phyloP scores from a whole-genome alignment of 139 green algal genomes.

The Desmodesmus armatus region DNA sequence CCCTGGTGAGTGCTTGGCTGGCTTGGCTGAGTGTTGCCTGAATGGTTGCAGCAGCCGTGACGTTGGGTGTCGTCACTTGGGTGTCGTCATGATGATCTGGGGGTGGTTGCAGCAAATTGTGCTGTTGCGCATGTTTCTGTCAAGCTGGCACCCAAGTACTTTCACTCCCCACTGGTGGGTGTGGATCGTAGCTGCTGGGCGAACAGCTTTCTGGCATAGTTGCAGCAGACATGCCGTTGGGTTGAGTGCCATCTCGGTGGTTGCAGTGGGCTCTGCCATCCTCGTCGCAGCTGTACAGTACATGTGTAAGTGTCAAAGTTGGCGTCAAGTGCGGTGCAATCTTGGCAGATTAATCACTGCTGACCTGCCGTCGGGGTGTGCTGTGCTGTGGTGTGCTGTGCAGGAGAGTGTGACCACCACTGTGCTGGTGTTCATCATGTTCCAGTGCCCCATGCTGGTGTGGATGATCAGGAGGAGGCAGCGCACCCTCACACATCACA shows the following conservation, averaged over 20 bases:
- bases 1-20: neutral
- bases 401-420: constrained; percentile 31
- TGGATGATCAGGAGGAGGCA: constrained; percentile 9
- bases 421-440: constrained; percentile 38
- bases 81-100: neutral
- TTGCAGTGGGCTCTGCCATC: too few relatives aligned
- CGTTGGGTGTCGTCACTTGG: too few relatives aligned
- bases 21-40: too few relatives aligned
- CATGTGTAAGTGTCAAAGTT: neutral
- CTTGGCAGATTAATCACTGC: too few relatives aligned
- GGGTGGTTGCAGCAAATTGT: neutral
- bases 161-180: constrained; percentile 14
- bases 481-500: too few relatives aligned
- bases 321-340: too few relatives aligned
- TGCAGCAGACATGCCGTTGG: too few relatives aligned
- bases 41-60: too few relatives aligned
- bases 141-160: neutral
- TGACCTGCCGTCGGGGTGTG: neutral
- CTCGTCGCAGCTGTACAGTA: too few relatives aligned
- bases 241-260: too few relatives aligned
- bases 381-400: neutral
- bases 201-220: too few relatives aligned
- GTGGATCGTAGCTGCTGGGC: too few relatives aligned
- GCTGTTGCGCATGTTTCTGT: neutral
- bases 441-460: constrained; percentile 43